Evolutionary conservation across 306 rosid genomes (phyloP), one percentile per base, ranked within the genome.

Genomic region (Biancaea sappan): DNA sequence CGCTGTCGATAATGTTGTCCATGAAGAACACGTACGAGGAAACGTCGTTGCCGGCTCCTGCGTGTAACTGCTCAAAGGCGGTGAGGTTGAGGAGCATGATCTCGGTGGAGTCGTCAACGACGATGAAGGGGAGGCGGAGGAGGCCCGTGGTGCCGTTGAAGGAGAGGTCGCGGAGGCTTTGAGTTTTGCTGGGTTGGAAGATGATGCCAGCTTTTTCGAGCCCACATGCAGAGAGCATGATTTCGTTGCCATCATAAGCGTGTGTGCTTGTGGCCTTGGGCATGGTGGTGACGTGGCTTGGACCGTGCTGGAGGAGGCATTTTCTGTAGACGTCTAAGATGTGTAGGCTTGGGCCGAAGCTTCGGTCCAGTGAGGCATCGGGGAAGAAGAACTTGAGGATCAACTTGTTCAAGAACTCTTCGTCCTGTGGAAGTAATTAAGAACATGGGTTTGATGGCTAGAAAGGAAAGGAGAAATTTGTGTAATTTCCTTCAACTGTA

Each of bases 41-140:
- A 4, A 86, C 77, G 48, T 83, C 79, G 6, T 81, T 80, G 7
- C 86, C 88, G 3, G 79, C 86, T 13, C 82, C 81, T 0, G 54
- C 78, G 4, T 84, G 89, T 12, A 84, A 66, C 1, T 88, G 79
- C 79, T 86, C 89, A 31, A 80, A 83, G 2, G 88, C 91, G 4
- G 83, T 67, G 7, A 89, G 76, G 73, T 89, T 86, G 1, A 82
- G 31, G 66, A 86, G 61, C 72, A 44, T 73, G 2, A 82, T 52
- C 28, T 80, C 84, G 0, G 79, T 84, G 1, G 74, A 9, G 35
- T 86, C 89, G 26, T 89, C 89, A 1, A 89, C 67, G 0, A 73
- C 6, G 1, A 84, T 0, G 0, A 12, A 24, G 1, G 89, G 89
- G 8, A 89, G 85, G 26, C 57, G 34, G 0, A 84, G 71, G 10